Conservation (phyloP, 345 rosid species). For the Cardamine occulta region DNA sequence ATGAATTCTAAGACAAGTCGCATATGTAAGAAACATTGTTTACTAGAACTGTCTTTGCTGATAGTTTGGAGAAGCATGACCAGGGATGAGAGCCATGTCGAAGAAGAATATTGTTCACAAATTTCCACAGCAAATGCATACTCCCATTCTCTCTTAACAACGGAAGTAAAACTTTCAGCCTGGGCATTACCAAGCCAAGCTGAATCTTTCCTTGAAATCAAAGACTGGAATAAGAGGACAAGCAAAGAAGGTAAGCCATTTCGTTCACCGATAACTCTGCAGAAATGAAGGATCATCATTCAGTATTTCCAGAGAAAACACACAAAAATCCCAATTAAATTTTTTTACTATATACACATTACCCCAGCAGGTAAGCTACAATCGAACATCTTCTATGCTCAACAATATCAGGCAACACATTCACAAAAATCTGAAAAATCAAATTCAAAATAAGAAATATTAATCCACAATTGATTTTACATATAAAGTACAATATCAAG, state of each 20-base stretch:
- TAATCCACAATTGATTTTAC: slow-evolving; percentile 8
- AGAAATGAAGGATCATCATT: slow-evolving; percentile 8
- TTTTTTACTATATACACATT: slow-evolving; percentile 23
- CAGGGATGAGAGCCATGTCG: slow-evolving; percentile 86
- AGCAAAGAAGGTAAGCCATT: slow-evolving; percentile 79
- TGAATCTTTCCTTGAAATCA: slow-evolving; percentile 59
- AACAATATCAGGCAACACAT: slow-evolving; percentile 76
- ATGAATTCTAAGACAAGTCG: slow-evolving; percentile 63
- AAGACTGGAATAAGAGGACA: slow-evolving; percentile 68
- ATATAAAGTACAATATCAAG: background rate
- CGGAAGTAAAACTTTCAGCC: slow-evolving; percentile 44
- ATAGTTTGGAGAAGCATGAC: slow-evolving; percentile 60
- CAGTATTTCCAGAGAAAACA: slow-evolving; percentile 22
- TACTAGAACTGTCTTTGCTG: slow-evolving; percentile 39
- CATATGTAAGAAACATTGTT: slow-evolving; percentile 50
- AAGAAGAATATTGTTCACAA: slow-evolving; percentile 75
- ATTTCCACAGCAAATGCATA: slow-evolving; percentile 75
- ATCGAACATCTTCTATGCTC: slow-evolving; percentile 79
- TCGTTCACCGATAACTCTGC: slow-evolving; percentile 83
- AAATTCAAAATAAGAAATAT: slow-evolving; percentile 17
- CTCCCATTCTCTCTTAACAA: slow-evolving; percentile 72
- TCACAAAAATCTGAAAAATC: slow-evolving; percentile 68
- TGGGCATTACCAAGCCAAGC: slow-evolving; percentile 42
- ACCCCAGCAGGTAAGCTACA: slow-evolving; percentile 76
- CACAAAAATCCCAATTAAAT: slow-evolving; percentile 5